Percentiles rank a stretch among this genome's conserved stretches.
Evolutionary conservation across 352 stramenopile genomes (phyloP).

Genomic region (Pythium aristosporum): DNA sequence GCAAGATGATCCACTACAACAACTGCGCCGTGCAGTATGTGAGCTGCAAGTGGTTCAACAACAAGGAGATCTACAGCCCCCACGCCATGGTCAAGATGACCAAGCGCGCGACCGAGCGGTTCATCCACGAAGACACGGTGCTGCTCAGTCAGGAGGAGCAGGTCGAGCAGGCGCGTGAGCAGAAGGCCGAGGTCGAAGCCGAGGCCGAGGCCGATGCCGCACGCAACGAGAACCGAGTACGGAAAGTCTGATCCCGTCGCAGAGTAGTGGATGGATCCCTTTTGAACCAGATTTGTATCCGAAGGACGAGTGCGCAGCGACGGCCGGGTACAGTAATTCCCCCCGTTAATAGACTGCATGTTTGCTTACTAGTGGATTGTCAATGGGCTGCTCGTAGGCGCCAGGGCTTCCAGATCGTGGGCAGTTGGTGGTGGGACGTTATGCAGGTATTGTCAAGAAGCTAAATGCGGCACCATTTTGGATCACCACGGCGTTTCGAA

Average conservation of each 20-base stretch:
- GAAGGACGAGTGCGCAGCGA: too few species aligned
- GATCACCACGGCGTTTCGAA: not conserved
- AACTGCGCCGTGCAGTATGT: constrained; percentile 74
- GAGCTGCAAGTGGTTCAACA: constrained; percentile 88
- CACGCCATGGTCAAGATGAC: constrained; percentile 69
- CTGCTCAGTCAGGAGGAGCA: constrained; percentile 47
- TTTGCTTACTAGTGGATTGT: constrained; percentile 6
- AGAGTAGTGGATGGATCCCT: too few species aligned
- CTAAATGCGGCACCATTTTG: not conserved
- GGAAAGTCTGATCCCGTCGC: constrained; percentile 3
- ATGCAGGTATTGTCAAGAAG: not conserved
- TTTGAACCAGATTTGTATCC: too few species aligned
- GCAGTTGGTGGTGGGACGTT: constrained; percentile 1
- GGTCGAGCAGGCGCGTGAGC: constrained; percentile 19
- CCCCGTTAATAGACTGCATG: constrained; percentile 26
- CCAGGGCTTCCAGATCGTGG: too few species aligned
- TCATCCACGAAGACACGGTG: constrained; percentile 55
- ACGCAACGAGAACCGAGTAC: constrained; percentile 14
- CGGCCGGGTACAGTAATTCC: not conserved
- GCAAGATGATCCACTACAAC: constrained; percentile 86
- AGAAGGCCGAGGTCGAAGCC: constrained; percentile 7
- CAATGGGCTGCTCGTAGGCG: too few species aligned
- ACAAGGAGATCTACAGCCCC: constrained; percentile 72
- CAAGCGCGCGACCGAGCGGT: constrained; percentile 50
- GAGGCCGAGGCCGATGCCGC: constrained; percentile 18